Evolutionary conservation across 2,329 filamentous ascomycete species (phyloP).

Genomic region (Colletotrichum gigasporum): DNA sequence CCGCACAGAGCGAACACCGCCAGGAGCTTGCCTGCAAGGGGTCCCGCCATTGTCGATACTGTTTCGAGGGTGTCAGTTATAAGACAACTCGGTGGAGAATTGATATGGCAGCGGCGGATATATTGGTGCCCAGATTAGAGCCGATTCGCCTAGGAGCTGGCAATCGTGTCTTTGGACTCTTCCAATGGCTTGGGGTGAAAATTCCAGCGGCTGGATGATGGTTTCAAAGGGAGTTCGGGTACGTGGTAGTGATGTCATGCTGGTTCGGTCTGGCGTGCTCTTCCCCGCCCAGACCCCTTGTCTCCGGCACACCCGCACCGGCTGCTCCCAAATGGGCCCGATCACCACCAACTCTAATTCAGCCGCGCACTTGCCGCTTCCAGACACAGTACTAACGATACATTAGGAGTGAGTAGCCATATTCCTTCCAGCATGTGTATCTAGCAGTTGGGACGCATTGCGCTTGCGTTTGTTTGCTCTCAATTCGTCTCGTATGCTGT

Average conservation of each 20-base stretch:
- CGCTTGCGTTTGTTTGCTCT: too few species aligned
- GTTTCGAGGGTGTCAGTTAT: neutral
- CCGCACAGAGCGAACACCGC: constrained; percentile 15
- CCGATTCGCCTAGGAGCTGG: neutral
- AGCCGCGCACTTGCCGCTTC: neutral
- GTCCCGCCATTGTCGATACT: neutral
- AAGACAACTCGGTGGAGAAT: neutral
- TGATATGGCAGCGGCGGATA: neutral
- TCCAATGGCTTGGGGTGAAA: neutral
- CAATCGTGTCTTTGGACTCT: neutral
- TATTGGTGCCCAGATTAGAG: neutral
- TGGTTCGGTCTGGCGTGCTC: constrained; percentile 24
- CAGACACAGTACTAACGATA: too few species aligned
- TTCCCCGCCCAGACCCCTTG: constrained; percentile 15
- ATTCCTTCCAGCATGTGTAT: too few species aligned
- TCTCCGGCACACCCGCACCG: constrained; percentile 3
- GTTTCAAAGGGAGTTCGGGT: neutral
- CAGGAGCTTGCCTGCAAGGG: constrained; percentile 25
- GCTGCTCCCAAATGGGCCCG: neutral
- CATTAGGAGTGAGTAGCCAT: too few species aligned
- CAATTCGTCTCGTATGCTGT: too few species aligned
- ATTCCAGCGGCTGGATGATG: neutral
- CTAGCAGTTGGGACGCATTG: too few species aligned
- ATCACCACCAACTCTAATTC: neutral
- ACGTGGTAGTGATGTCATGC: constrained; percentile 27